Evolutionary conservation across 2,329 filamentous ascomycete genomes (phyloP), one percentile per base, ranked within the genome.

Genomic region (Colletotrichum chrysophilum): DNA sequence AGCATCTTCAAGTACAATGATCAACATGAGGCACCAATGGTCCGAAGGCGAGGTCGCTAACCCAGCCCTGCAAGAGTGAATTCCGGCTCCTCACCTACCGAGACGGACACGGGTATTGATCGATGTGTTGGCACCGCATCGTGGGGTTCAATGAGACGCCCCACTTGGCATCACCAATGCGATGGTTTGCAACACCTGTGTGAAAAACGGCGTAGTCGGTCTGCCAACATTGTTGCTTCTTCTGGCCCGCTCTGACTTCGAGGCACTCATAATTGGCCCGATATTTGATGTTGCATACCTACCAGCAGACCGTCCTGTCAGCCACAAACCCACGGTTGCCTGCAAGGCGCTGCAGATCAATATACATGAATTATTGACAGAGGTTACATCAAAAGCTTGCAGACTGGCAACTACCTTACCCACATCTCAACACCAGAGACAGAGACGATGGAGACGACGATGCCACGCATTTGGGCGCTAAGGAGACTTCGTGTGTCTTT

Each of bases 321-420:
- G 32, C 60, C 26, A 32, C 73, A 28, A 58, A 43, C 24, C 65
- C 21, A 14, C 38, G 38, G n/a, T 24, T 30, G 30, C 24, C 69
- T 70, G 71, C 74, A 75, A 76, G 74, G 60, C 61, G 71, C 34
- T 52, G 74, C 66, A 75, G 71, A 76, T 76, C 66, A 43, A 38
- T n/a, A 66, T 75, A 62, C 71, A 62, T 71, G 43, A 36, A 32
- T 48, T 65, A 56, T 56, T 56, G 30, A 55, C 34, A 64, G 48
- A 30, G 28, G 58, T 48, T 38, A 26, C 74, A 61, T 48, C 7
- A 26, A 48, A 34, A 3, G 13, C 21, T 56, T 13, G 18, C 24
- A 28, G 24, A 16, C n/a, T 38, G 21, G 34, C 52, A 14, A 18
- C 34, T 30, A 65, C 26, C 43, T n/a, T 58, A 18, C 14, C 66